Evolutionary conservation across 768 basidiomycete genomes (phyloP), one percentile per base, ranked within the genome.

Genomic region (Crepidotus variabilis): DNA sequence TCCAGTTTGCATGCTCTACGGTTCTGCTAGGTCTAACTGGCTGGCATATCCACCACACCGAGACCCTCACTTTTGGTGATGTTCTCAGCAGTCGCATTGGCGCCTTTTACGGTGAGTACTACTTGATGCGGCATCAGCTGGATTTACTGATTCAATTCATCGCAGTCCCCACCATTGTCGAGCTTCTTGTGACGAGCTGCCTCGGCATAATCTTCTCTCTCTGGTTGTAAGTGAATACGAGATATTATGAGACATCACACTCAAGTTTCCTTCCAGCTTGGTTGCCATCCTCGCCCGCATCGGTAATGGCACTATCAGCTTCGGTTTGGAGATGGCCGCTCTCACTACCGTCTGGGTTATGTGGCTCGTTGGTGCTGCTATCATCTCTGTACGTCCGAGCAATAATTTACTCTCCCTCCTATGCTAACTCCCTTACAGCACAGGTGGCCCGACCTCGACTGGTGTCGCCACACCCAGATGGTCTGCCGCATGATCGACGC

Each of bases 301-400:
- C 11, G 63, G 62, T 5, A 61, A 58, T 13, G 65, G 80, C 23
- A 65, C 69, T 50, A 59, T 77, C 46, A 13, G 16, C 13, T 84
- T 82, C 61, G 55, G 63, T 2, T 66, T 67, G 1, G 87, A 88
- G 68, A 66, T 78, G 24, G 35, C 78, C 16, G 78, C 78, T 8
- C 76, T 86, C 7, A 74, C 78, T 52, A 63, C 78, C 36, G 71
- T 90, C 34, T 87, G 82, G 71, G 56, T 86, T 22, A 71, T 88
- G 65, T 87, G 81, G 75, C 74, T 90, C n/a, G 79, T 88, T 46
- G 87, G 87, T 10, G 79, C 81, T 5, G 81, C 79, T 2, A 73
- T 86, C 51, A 74, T 82, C 7, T 83, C 86, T 1, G 87, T 88
- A 65, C 61, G 82, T 67, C 22, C 14, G 9, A 8, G 43, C 22